Evolutionary conservation across 129 eudicot genomes (phyloP), one percentile per base, ranked within the genome.

Genomic region (Tagetes patula): DNA sequence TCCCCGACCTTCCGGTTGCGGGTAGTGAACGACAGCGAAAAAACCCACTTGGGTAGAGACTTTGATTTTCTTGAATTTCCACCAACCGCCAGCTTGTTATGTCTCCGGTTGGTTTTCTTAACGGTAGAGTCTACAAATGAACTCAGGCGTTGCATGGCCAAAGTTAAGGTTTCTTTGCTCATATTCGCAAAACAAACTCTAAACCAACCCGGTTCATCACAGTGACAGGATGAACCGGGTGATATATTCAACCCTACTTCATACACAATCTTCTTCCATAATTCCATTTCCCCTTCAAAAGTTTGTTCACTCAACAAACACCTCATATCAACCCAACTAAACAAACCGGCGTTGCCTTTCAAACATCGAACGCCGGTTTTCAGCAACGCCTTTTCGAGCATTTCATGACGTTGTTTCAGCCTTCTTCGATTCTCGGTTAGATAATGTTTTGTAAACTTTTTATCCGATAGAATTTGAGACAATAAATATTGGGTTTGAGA

Each of bases 151-250:
- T 82, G 82, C 80, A 95, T 79, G 60, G 97, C 97, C 0, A 88
- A 56, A 11, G 74, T 27, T 62, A 95, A 70, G 13, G 91, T 84
- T 56, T 91, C 87, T 27, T 91, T 90, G 0, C 96, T 86, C 97
- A 95, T 85, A 77, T 91, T 90, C 1, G 99, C 97, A 71, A 95
- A 95, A 65, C 99, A 95, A n/a, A 88, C 85, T 33, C 99, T 84
- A 58, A 95, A 95, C 97, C 97, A 95, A 0, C 99, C 99, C 4
- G 99, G 99, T 75, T 95, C 96, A n/a, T 68, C 34, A 48, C 97
- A 95, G 77, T 95, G 99, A 65, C 94, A 95, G 0, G 99, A 91
- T 4, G 99, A 90, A 8, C 99, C 99, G 48, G 99, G 97, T 0
- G 99, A 90, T 43, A 95, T 81, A 14, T 95, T 95, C 39, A 95